These are phyloP conservation scores for Oryza australiensis DNA, from an alignment of 176 grass and related monocot species.

Conservation along the genomic window DNA sequence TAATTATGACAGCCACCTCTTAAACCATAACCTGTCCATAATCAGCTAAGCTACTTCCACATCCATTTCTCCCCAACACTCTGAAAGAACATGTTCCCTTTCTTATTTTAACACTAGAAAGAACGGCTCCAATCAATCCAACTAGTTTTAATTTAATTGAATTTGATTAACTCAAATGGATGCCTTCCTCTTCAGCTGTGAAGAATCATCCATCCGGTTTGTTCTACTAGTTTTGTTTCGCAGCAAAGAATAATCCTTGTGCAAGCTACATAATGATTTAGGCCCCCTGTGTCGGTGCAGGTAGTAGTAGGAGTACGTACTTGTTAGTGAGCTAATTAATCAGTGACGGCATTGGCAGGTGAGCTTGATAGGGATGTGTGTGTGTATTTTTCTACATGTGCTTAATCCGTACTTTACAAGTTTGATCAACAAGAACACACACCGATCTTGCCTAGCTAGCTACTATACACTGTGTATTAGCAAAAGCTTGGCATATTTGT, in stretches of 20 bases:
- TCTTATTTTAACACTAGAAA: background rate
- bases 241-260: background rate
- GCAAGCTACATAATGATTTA: background rate
- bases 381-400: background rate
- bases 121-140: background rate
- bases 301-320: background rate
- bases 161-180: background rate
- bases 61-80: background rate
- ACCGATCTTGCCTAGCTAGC: background rate
- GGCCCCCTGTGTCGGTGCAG: slow-evolving; percentile 13
- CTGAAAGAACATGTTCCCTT: background rate
- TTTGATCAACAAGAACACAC: background rate
- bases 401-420: background rate
- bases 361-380: background rate
- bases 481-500: background rate
- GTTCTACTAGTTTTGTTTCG: slow-evolving; percentile 15
- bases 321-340: background rate
- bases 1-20: background rate
- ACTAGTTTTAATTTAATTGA: background rate
- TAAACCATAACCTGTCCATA: background rate
- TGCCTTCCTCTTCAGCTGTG: background rate
- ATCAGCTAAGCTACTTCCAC: background rate
- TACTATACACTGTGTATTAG: background rate
- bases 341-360: background rate
- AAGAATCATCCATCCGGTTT: background rate